A percentile compares a stretch with the other conserved stretches of the same genome.
phyloP scores from a whole-genome alignment of 768 basidiomycete species.

The Strobilomyces echinocephalus region DNA sequence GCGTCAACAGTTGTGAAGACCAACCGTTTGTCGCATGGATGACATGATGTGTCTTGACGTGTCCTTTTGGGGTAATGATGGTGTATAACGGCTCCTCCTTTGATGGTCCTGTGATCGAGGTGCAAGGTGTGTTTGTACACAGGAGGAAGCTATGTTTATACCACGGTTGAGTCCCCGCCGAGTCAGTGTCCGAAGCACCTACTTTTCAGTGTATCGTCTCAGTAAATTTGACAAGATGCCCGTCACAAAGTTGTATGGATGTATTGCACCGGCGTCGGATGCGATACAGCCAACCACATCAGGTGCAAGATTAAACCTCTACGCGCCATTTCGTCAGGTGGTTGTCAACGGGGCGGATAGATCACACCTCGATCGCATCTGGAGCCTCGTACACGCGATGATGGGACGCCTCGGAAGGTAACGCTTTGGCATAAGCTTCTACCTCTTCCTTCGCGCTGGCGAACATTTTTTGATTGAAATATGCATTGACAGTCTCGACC shows the following conservation, averaged over 20 bases:
- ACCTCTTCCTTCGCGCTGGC: slow-evolving; percentile 40
- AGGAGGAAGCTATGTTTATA: slow-evolving; percentile 46
- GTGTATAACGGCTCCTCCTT: slow-evolving; percentile 37
- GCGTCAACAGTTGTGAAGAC: slow-evolving; percentile 63
- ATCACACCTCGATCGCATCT: slow-evolving; percentile 31
- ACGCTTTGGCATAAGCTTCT: slow-evolving; percentile 41
- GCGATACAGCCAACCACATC: slow-evolving; percentile 47
- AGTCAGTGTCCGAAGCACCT: slow-evolving; percentile 14
- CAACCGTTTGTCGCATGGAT: slow-evolving; percentile 87
- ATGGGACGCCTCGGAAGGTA: slow-evolving; percentile 43
- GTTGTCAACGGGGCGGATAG: neutral
- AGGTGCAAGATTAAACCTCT: slow-evolving; percentile 48
- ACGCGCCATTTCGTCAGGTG: neutral
- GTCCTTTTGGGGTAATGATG: slow-evolving; percentile 59
- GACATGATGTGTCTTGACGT: slow-evolving; percentile 54
- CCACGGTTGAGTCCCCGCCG: neutral
- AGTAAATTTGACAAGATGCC: slow-evolving; percentile 54
- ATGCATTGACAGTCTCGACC: slow-evolving; percentile 59
- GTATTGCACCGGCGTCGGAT: slow-evolving; percentile 55
- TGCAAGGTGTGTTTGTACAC: slow-evolving; percentile 60
- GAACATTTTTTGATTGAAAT: slow-evolving; percentile 40
- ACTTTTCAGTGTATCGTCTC: slow-evolving; percentile 43
- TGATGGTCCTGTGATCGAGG: slow-evolving; percentile 37
- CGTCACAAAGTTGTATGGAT: slow-evolving; percentile 69
- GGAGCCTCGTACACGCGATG: slow-evolving; percentile 30